Base-by-base conservation (phyloP, 2,329 filamentous ascomycete species). In the Venturia oleaginea region DNA sequence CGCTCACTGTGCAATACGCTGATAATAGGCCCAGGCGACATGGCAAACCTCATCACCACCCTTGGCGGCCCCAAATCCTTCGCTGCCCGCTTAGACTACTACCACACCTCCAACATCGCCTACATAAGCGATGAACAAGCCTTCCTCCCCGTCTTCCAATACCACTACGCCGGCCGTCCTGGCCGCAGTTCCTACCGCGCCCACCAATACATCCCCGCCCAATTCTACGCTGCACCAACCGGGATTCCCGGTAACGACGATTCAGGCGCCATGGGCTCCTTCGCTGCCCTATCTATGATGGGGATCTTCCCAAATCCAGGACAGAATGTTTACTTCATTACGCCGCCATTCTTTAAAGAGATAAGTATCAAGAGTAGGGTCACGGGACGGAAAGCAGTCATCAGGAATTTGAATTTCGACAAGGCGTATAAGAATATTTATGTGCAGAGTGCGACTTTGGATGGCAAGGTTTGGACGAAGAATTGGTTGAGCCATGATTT, bases 51-150 rank as follows among this genome's bases (percentile, higher is more conserved):
- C 2, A 76, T 80, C 38, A 69, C 71, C 8, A 70, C 74, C 1
- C 71, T 79, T 2, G 78, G 77, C 38, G 78, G 78, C 0, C 71
- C 75, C 3, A 70, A 74, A 5, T 70, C 71, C 0, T 80, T 79
- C 57, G 68, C 79, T 6, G 65, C 68, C 10, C 73, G 78, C 4
- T 71, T 80, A 1, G 76, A 79, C 65, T 80, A 74, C 68, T 75
- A 79, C 54, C 78, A 80, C 64, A 75, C 76, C 6, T 74, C 70
- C 6, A 75, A 76, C 0, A 69, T 80, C 2, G 72, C 78, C 0
- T 78, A 79, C 65, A 79, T 79, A 34, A 76, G 78, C 5, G 78
- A 80, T 42, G 78, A 80, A 68, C 78, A 78, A n/a, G 76, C 74
- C 4, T 80, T 80, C 68, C 69, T 80, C 5, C 77, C 76, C 2